Conservation (phyloP, 2,329 filamentous ascomycete species). For the Orbilia oligospora region DNA sequence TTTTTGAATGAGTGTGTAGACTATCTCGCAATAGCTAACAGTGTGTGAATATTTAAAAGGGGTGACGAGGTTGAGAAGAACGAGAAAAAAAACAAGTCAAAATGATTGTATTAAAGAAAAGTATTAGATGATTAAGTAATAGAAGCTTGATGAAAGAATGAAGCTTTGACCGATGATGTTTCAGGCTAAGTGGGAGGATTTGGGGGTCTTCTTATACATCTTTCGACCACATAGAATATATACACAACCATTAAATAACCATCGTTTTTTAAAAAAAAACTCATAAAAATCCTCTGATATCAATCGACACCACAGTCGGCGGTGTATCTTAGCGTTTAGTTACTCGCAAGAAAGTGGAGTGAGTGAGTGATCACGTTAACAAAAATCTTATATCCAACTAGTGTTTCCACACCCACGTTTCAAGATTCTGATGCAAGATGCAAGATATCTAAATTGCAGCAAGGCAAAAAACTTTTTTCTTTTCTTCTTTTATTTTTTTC, state of each 20-base stretch:
- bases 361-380: constrained; percentile 27
- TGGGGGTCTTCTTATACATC: constrained; percentile 39
- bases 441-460: constrained; percentile 4
- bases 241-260: not conserved
- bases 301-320: not conserved
- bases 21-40: not conserved
- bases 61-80: not conserved
- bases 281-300: not conserved
- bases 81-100: not conserved
- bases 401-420: not conserved
- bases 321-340: not conserved
- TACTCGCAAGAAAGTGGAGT: not conserved
- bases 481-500: constrained; percentile 8
- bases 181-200: constrained; percentile 22
- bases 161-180: constrained; percentile 35
- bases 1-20: not conserved
- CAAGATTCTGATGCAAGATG: constrained; percentile 33
- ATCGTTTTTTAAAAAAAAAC: too few relatives aligned
- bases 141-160: constrained; percentile 41
- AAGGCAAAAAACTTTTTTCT: not conserved
- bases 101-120: constrained; percentile 10
- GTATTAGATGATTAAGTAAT: constrained; percentile 1
- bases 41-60: too few relatives aligned
- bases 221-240: not conserved
- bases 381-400: not conserved